Evolutionary conservation across 1,139 yeast genomes (phyloP), one percentile per base, ranked within the genome.

Genomic region (Cylindricascospora bacillispora): DNA sequence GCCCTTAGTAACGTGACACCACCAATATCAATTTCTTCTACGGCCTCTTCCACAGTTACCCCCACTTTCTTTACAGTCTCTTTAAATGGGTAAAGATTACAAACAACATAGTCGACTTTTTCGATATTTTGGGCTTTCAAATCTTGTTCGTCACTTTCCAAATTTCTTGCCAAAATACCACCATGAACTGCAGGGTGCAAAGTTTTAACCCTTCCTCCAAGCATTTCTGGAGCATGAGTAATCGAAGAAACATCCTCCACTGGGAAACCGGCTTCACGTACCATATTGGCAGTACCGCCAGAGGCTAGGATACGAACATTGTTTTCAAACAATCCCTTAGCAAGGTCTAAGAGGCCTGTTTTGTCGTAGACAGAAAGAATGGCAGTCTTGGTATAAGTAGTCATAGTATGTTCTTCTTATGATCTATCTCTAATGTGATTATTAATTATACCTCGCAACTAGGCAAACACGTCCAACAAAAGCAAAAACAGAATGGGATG

Each of bases 161-260:
- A 68, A 62, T 89, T 73, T 64, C 97, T 75, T 33, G 98, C 97
- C 46, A 89, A 70, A 49, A 89, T 89, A 65, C 97, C 98, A 45
- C 94, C 98, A 57, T 89, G 98, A 37, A 89, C 95, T 27, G 97
- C 97, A 25, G 98, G 98, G 58, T 89, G 98, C 50, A 89, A 69
- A 36, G 98, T 89, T 67, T 89, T 89, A 49, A 89, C 98, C 63
- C 98, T 73, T 39, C 98, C 98, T 36, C 95, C 94, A 46, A 89
- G 70, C 95, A 89, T 89, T 62, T 89, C 98, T 32, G 98, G 98
- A 22, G 97, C 97, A 54, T 85, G 93, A 29, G 98, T 89, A 55
- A 89, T 83, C 37, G 92, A 60, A 30, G 93, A 77, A 33, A 89
- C 95, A 54, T 89, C 98, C 44, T 85, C 94, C 17, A 89, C 97